Evolutionary conservation across 768 basidiomycete genomes (phyloP), one percentile per base, ranked within the genome.

Genomic region (Calocera viscosa): DNA sequence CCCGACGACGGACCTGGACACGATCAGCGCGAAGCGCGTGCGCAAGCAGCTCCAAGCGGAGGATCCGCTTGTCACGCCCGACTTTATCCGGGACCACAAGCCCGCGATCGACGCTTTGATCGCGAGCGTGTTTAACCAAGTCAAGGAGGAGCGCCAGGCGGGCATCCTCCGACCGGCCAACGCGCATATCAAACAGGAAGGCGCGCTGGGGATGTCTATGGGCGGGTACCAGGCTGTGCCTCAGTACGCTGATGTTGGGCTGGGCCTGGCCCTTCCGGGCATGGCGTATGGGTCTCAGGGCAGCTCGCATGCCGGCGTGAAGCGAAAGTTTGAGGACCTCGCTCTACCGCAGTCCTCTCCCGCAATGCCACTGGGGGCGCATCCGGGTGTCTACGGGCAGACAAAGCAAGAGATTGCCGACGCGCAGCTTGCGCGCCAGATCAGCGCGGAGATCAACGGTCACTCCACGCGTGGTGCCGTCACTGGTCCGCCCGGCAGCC

Each of bases 1-100:
- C 22, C 91, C 91, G 1, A 86, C 84, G 60, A 87, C 83, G 60
- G 88, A 93, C 80, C 81, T 93, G 72, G 69, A 80, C 53, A 88
- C 87, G 53, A 90, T 93, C 76, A 89, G 86, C 74, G 93, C 92
- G 53, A 95, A 91, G 78, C 86, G 86, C 77, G 91, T 96, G 72
- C 85, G 94, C 70, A 88, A 87, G 73, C 83, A 85, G 73, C 78
- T 93, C 69, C 71, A 83, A 67, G 66, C 68, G 2, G 73, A 73
- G 68, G 80, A 84, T 75, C 75, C 82, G 10, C 76, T 80, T 22
- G 73, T 90, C 65, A 84, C 86, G 8, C 66, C 80, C 28, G 85
- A 85, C 32, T 77, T 82, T 64, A 74, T 94, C 68, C 88, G 86
- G 72, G 81, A 83, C 70, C 77, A 88, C 76, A 89, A 87, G 72